Base-by-base conservation (phyloP, 352 stramenopile species). In the Phytopythium aichiense region DNA sequence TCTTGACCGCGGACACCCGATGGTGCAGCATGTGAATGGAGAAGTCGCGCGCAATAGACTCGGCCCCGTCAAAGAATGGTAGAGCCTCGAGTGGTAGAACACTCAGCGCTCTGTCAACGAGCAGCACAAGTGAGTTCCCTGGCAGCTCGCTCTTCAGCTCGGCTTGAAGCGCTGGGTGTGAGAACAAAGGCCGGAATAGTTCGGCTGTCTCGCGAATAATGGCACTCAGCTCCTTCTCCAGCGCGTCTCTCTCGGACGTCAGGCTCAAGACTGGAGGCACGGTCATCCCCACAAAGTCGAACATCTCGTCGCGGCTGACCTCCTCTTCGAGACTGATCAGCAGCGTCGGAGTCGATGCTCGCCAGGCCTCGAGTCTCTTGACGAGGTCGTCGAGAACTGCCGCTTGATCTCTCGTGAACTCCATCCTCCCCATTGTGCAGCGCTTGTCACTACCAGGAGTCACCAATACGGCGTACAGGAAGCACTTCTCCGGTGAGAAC, bases 21-120 rank as follows among this genome's bases (percentile, higher is more conserved):
- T 88, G 77, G 38, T 83, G 67, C 5, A 91, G 61, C 43, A 91
- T 73, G 46, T 94, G 83, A 55, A 92, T 73, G 4, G 83, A 91
- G 49, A 92, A 81, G 18, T 94, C 85, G 1, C 83, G 76, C 4
- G 77, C 64, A 23, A 90, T 84, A 0, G 69, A 74, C 15, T 89
- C 80, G 0, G 72, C 77, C 13, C 73, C 65, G 15, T 80, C 71
- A 4, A 89, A 56, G 13, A 60, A 63, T 4, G 76, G 67, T 11
- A 91, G 25, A 12, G 77, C 72, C 56, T 90, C 82, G 8, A 92
- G 64, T 0, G 85, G 85, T 3, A 94, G 48, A 9, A 58, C 60
- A 9, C 73, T 68, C 38, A 94, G 42, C 11, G 73, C 75, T 15
- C 67, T 68, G 64, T 94, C 83, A 5, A 87, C 56, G 0, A 94